phyloP scores from a whole-genome alignment of 2,329 filamentous ascomycete species.

The Verticillium longisporum region DNA sequence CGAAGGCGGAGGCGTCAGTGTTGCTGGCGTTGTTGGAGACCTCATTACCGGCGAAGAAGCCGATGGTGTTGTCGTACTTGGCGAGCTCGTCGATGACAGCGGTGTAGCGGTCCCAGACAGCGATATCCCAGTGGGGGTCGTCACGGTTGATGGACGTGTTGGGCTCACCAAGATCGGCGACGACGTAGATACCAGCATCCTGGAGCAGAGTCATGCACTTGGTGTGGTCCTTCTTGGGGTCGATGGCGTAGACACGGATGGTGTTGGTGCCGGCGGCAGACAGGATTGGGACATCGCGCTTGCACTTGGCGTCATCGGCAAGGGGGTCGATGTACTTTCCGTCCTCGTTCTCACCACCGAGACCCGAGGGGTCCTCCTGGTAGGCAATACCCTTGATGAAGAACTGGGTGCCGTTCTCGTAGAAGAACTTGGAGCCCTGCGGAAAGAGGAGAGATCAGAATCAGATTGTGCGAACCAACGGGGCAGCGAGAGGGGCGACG shows the following conservation, averaged over 20 bases:
- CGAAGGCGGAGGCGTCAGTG: conserved; percentile 84
- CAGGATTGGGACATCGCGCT: conserved; percentile 80
- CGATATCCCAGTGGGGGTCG: conserved; percentile 69
- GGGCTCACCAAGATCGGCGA: conserved; percentile 85
- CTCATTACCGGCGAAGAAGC: conserved; percentile 98
- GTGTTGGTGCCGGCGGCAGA: conserved; percentile 77
- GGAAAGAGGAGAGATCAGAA: not conserved
- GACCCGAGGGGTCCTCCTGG: conserved; percentile 68
- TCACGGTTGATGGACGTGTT: conserved; percentile 78
- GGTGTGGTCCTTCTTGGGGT: conserved; percentile 71
- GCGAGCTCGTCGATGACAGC: conserved; percentile 73
- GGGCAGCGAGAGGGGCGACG: conserved; percentile 1
- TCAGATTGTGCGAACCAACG: not conserved
- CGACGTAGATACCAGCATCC: conserved; percentile 86
- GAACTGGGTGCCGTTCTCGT: conserved; percentile 60
- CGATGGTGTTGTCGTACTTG: conserved; percentile 84
- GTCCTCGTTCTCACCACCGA: conserved; percentile 39
- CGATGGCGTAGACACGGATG: conserved; percentile 90
- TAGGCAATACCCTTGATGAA: conserved; percentile 94
- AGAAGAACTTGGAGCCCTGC: conserved; percentile 82
- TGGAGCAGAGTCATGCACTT: conserved; percentile 79
- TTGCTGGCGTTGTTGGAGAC: conserved; percentile 86
- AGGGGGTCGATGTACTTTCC: conserved; percentile 75
- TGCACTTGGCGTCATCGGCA: conserved; percentile 62
- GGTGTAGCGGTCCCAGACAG: conserved; percentile 75